A percentile compares a stretch with the other conserved stretches of the same genome.
These are phyloP conservation scores for Aspergillus eucalypticola DNA, from an alignment of 2,329 filamentous ascomycete species.

Conservation along the genomic window DNA sequence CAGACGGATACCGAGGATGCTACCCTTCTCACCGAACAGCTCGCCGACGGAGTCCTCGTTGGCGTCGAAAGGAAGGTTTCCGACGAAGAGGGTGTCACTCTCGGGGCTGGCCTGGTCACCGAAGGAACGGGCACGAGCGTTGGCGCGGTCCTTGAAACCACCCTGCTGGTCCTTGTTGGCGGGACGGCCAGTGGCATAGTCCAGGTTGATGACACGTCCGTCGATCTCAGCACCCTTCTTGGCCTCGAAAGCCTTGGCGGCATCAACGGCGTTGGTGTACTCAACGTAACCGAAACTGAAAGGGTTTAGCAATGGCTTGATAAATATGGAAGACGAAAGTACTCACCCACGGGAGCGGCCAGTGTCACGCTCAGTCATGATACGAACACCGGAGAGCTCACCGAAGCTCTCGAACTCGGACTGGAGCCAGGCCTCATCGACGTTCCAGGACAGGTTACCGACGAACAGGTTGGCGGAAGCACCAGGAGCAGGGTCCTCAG, in stretches of 20 bases:
- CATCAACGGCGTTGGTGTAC: conserved; percentile 68
- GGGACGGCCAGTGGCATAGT: conserved; percentile 70
- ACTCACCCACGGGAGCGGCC: conserved; percentile 78
- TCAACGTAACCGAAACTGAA: conserved; percentile 84
- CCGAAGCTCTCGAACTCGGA: conserved; percentile 76
- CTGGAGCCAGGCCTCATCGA: conserved; percentile 80
- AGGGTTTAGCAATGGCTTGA: conserved; percentile 11
- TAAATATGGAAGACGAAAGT: background rate
- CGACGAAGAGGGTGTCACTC: conserved; percentile 85
- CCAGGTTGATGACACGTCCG: conserved; percentile 73
- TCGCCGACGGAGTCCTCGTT: conserved; percentile 73
- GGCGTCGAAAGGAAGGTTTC: conserved; percentile 83
- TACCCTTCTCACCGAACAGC: conserved; percentile 71
- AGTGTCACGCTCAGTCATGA: conserved; percentile 78
- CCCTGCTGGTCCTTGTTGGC: conserved; percentile 51
- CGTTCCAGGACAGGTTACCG: conserved; percentile 86
- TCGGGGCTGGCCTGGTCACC: conserved; percentile 79
- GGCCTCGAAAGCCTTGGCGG: conserved; percentile 69
- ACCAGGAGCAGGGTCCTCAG: conserved; percentile 35
- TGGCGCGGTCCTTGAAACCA: conserved; percentile 65
- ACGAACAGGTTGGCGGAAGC: conserved; percentile 71
- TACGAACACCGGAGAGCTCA: conserved; percentile 69
- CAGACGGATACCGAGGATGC: conserved; percentile 77
- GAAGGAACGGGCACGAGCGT: conserved; percentile 55
- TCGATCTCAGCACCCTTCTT: conserved; percentile 76